Evolutionary conservation across 768 basidiomycete genomes (phyloP).

Genomic region (Crassisporium funariophilum): DNA sequence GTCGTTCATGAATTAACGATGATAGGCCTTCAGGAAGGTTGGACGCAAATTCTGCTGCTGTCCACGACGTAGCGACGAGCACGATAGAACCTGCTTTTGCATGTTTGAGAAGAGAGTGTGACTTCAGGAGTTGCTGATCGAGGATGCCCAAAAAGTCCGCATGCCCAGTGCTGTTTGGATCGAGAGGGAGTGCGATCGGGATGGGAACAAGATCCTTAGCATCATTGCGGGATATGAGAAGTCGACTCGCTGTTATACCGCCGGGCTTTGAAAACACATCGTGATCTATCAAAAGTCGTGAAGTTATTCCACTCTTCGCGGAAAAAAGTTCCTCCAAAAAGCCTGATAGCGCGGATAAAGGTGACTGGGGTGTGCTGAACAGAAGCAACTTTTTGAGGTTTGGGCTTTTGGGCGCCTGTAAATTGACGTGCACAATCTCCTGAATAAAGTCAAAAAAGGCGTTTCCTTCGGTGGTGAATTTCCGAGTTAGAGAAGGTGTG

Average conservation of each 20-base stretch:
- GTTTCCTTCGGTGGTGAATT: slow-evolving; percentile 46
- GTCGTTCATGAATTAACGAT: slow-evolving; percentile 48
- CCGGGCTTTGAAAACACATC: slow-evolving; percentile 77
- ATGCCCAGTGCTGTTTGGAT: slow-evolving; percentile 42
- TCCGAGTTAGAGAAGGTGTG: slow-evolving; percentile 56
- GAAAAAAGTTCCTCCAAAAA: slow-evolving; percentile 63
- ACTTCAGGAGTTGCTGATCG: slow-evolving; percentile 76
- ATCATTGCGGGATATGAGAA: slow-evolving; percentile 60
- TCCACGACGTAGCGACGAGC: slow-evolving; percentile 77
- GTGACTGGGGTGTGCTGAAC: slow-evolving; percentile 59
- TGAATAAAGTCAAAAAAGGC: slow-evolving; percentile 47
- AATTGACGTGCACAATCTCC: slow-evolving; percentile 30
- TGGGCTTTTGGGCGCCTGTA: slow-evolving; percentile 38
- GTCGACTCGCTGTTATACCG: slow-evolving; percentile 67
- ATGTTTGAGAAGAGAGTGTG: slow-evolving; percentile 69
- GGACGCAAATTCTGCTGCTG: slow-evolving; percentile 66
- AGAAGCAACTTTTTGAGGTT: slow-evolving; percentile 63
- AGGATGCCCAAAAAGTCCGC: slow-evolving; percentile 76
- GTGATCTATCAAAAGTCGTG: slow-evolving; percentile 67
- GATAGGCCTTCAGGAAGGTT: slow-evolving; percentile 61
- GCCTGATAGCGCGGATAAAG: slow-evolving; percentile 56
- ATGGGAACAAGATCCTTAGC: slow-evolving; percentile 49
- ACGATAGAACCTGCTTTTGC: slow-evolving; percentile 70
- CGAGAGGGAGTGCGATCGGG: slow-evolving; percentile 58
- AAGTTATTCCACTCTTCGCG: slow-evolving; percentile 48